A percentile compares a stretch with the other conserved stretches of the same genome.
phyloP scores from a whole-genome alignment of 345 rosid genomes.

The Eucalyptus pauciflora region DNA sequence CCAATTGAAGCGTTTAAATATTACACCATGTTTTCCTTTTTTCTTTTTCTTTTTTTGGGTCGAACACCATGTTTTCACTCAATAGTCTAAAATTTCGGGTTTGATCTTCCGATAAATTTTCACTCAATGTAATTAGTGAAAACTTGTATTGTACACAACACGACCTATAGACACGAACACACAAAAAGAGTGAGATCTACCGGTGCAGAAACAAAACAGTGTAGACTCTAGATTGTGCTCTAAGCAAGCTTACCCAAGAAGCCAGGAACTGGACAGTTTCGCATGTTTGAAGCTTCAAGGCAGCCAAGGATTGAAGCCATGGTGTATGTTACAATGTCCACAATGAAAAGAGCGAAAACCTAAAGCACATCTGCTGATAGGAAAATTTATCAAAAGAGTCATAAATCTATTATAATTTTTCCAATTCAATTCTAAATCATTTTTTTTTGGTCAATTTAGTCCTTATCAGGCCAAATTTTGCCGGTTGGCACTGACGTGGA shows the following conservation, averaged over 20 bases:
- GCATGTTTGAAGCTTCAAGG: neutral
- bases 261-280: neutral
- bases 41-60: too few species aligned
- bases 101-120: too few species aligned
- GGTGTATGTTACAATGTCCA: neutral
- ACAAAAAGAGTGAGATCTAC: neutral
- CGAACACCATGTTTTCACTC: too few species aligned
- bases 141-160: neutral
- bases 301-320: neutral
- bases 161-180: neutral
- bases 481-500: too few species aligned
- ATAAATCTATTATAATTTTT: too few species aligned
- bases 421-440: rapidly evolving
- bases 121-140: neutral
- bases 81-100: too few species aligned
- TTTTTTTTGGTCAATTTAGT: too few species aligned
- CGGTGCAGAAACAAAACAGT: neutral
- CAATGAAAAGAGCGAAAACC: neutral
- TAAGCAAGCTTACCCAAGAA: neutral
- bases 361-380: too few species aligned
- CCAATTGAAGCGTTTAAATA: neutral
- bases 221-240: neutral
- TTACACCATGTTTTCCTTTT: neutral
- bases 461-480: too few species aligned
- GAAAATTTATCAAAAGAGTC: rapidly evolving